A percentile compares a stretch with the other conserved stretches of the same genome.
Conservation (phyloP, 768 basidiomycete genomes). For the Crepidotus variabilis region DNA sequence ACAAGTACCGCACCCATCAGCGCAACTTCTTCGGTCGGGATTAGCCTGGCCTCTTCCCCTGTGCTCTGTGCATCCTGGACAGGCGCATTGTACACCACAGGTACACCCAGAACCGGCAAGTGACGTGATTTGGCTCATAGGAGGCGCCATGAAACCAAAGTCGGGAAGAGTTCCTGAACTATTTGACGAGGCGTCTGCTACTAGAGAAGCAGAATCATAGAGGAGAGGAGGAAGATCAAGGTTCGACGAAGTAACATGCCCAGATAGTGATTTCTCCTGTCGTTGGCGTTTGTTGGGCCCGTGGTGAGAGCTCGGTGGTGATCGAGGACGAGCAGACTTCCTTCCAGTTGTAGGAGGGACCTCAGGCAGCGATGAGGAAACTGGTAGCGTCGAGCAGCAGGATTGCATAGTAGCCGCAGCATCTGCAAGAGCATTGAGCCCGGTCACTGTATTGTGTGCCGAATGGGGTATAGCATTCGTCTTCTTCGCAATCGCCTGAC, state of each 20-base stretch:
- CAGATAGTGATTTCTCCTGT: slow-evolving; percentile 14
- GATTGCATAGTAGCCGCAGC: slow-evolving; percentile 33
- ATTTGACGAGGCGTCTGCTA: slow-evolving; percentile 13
- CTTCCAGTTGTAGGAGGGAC: not conserved
- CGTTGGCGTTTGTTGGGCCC: slow-evolving; percentile 30
- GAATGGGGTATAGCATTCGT: slow-evolving; percentile 7
- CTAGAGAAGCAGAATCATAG: slow-evolving; percentile 20
- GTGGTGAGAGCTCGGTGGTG: slow-evolving; percentile 7
- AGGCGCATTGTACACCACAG: slow-evolving; percentile 64
- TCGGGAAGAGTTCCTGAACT: slow-evolving; percentile 29
- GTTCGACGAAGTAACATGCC: slow-evolving; percentile 19
- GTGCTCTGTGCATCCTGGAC: slow-evolving; percentile 72
- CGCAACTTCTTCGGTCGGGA: slow-evolving; percentile 41
- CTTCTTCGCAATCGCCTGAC: slow-evolving; percentile 22
- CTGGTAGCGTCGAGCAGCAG: slow-evolving; percentile 14
- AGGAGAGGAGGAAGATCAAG: slow-evolving; percentile 50
- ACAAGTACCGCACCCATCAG: slow-evolving; percentile 59
- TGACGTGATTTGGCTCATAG: slow-evolving; percentile 54
- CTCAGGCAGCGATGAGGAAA: slow-evolving; percentile 11
- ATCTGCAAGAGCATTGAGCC: slow-evolving; percentile 27
- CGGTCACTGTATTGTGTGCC: slow-evolving; percentile 7
- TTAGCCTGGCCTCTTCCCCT: slow-evolving; percentile 49
- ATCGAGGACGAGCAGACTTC: not conserved
- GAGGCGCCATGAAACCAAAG: slow-evolving; percentile 52
- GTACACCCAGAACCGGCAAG: slow-evolving; percentile 69